Evolutionary conservation across 345 rosid genomes (phyloP).

Genomic region (Excoecaria agallocha): DNA sequence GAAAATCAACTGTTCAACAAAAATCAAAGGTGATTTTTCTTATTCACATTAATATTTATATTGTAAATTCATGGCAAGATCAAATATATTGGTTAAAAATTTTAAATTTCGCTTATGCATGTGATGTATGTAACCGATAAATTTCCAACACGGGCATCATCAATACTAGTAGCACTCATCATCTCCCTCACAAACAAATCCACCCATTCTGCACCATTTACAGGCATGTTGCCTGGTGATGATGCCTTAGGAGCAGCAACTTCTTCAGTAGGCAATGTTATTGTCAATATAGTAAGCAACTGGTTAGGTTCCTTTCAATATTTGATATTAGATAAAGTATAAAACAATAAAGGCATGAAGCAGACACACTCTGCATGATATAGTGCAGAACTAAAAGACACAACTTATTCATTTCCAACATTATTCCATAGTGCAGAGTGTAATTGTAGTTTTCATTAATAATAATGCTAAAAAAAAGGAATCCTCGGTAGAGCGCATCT

Average conservation of each 20-base stretch:
- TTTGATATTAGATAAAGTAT: not conserved
- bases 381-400: not conserved
- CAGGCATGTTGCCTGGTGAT: slow-evolving; percentile 35
- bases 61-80: too few relatives aligned
- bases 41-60: too few relatives aligned
- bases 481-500: too few relatives aligned
- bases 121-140: too few relatives aligned
- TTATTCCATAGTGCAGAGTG: not conserved
- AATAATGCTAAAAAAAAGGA: too few relatives aligned
- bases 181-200: slow-evolving; percentile 72
- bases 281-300: slow-evolving; percentile 9
- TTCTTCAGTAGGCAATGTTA: slow-evolving; percentile 22
- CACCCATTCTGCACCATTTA: slow-evolving; percentile 73
- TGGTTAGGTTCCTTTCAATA: too few relatives aligned
- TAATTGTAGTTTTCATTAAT: too few relatives aligned
- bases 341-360: not conserved
- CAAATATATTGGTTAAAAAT: too few relatives aligned
- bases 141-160: slow-evolving; percentile 82
- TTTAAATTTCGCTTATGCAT: too few relatives aligned
- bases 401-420: not conserved
- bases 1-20: too few relatives aligned
- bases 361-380: not conserved
- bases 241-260: slow-evolving; percentile 22
- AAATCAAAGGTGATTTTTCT: too few relatives aligned
- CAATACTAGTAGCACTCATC: slow-evolving; percentile 50